Evolutionary conservation across 192 early-diverging fungal genomes (phyloP).

Genomic region (Backusella luteola): DNA sequence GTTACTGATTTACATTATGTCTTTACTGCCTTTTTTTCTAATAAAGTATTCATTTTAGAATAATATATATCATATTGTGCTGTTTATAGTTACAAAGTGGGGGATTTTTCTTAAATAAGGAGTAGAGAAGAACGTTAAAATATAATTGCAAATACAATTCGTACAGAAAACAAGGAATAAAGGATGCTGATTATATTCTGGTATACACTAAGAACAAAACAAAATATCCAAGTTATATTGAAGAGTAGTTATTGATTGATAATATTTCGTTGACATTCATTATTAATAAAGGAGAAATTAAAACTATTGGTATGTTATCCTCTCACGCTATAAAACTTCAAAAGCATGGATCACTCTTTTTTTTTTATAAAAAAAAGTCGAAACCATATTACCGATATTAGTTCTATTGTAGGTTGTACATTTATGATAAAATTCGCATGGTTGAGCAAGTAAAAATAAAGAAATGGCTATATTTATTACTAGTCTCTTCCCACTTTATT

Average conservation of each 20-base stretch:
- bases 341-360: neutral
- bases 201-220: neutral
- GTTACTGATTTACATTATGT: neutral
- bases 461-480: too few species aligned
- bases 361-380: neutral
- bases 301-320: neutral
- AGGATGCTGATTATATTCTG: too few species aligned
- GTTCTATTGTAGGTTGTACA: neutral
- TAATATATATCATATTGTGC: neutral
- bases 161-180: neutral
- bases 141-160: neutral
- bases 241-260: neutral
- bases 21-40: neutral
- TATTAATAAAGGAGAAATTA: neutral
- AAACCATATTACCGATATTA: neutral
- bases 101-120: neutral
- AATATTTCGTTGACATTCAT: neutral
- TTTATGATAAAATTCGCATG: too few species aligned
- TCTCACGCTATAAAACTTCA: neutral
- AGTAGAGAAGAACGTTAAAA: neutral
- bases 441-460: too few species aligned
- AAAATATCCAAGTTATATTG: neutral
- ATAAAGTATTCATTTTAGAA: neutral
- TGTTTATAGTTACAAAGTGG: neutral
- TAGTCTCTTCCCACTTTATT: too few species aligned